Base-by-base conservation (phyloP, 2,329 filamentous ascomycete species). In the Exophiala lecanii-corni region DNA sequence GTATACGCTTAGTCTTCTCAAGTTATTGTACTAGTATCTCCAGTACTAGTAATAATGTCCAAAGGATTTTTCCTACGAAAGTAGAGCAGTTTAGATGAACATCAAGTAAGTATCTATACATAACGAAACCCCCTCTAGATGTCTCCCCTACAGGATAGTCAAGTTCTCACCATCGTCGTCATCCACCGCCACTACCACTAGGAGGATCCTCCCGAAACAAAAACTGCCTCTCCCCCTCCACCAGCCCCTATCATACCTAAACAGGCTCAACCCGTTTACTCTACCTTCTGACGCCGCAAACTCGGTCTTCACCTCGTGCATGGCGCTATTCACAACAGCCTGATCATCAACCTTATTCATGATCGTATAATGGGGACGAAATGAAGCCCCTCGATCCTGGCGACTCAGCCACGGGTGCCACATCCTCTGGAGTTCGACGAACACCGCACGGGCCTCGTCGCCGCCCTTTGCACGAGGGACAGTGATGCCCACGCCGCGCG, bases 311-410 rank as follows among this genome's bases (percentile, higher is more conserved):
- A 52, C 16, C 15, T 47, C 34, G 9, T 36, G 21, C 16, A 49
- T 18, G 3, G 40, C 34, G 23, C 46, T 20, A 15, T 48, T 31
- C 10, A 53, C 37, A 3, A 35, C 35, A 13, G 36, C 38, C 5
- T 44, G 32, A 31, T 53, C 46, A 10, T 45, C 39, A 12, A 50
- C 54, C 31, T 57, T 56, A 38, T 57, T 57, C 43, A 51, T 45
- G 16, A 56, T 42, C 5, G 54, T 56, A 25, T 50, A 54, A 30
- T 57, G 55, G 6, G 47, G 20, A 36, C 28, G 41, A 34, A 52
- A 49, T 9, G 36, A 39, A 12, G 7, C 7, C 7, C 12, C 23
- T 6, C 43, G 37, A 40, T 57, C 55, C 33, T 57, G 55, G 35
- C 51, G 42, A 25, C 54, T 57, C 26, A 57, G 41, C 16, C 47